A percentile compares a stretch with the other conserved stretches of the same genome.
Evolutionary conservation across 208 protist genomes (phyloP).

Genomic region (Porcisia hertigi): DNA sequence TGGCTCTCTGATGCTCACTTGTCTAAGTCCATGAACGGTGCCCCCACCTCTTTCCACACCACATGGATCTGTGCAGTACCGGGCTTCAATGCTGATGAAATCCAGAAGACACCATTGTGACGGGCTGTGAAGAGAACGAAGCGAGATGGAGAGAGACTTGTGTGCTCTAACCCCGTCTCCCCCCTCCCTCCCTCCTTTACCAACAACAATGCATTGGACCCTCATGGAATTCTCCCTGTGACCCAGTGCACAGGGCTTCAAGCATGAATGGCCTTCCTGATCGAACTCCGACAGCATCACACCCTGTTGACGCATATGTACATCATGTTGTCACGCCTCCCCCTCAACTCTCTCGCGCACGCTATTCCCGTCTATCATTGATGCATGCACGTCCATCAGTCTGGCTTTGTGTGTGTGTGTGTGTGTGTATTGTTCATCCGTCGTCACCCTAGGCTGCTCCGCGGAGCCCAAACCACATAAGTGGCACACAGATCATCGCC

Average conservation of each 20-base stretch:
- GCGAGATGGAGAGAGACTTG: no score
- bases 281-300: no score
- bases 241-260: no score
- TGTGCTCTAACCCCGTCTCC: no score
- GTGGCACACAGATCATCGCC: neutral
- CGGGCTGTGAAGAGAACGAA: no score
- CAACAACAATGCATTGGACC: neutral
- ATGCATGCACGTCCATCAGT: neutral
- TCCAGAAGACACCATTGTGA: no score
- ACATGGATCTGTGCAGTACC: neutral
- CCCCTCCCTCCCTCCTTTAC: neutral
- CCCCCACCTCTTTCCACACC: neutral
- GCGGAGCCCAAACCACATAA: neutral
- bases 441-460: neutral
- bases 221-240: no score
- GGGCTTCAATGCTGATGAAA: no score
- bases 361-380: no score
- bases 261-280: no score
- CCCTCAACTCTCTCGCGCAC: neutral
- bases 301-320: neutral
- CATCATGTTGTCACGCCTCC: neutral
- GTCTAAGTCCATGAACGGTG: neutral
- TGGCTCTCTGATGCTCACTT: no score
- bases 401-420: constrained; percentile 1
- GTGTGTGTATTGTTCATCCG: no score